Percentiles rank a stretch among this genome's conserved stretches.
Conservation (phyloP, 2,329 filamentous ascomycete genomes). For the Coniochaeta sp. region DNA sequence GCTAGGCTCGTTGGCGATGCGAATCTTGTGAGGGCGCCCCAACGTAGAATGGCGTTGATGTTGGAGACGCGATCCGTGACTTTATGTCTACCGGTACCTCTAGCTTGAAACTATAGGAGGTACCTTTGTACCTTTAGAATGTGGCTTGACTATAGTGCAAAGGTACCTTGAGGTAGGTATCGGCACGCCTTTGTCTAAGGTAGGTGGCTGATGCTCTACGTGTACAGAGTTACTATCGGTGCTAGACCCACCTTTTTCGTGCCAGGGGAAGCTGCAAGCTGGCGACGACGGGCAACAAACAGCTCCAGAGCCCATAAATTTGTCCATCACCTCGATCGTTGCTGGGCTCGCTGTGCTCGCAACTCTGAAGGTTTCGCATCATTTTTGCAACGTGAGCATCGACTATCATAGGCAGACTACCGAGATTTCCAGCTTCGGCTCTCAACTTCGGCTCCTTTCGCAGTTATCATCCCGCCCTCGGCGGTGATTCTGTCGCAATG, state of each 20-base stretch:
- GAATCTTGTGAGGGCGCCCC: background rate
- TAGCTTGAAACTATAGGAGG: background rate
- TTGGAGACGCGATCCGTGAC: background rate
- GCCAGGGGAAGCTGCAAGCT: constrained; percentile 2
- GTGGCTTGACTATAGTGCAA: too few relatives aligned
- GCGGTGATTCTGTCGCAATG: constrained; percentile 38
- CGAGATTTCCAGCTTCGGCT: background rate
- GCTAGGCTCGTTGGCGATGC: background rate
- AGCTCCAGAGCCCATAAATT: background rate
- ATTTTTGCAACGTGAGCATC: background rate
- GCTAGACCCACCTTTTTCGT: background rate
- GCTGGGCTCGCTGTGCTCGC: background rate
- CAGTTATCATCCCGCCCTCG: background rate
- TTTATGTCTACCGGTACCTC: too few relatives aligned
- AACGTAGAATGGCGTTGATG: background rate
- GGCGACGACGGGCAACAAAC: background rate
- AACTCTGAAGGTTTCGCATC: background rate
- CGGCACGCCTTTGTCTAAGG: too few relatives aligned
- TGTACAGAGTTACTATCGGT: background rate
- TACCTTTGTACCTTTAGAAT: background rate
- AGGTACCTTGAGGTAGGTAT: too few relatives aligned
- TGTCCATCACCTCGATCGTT: background rate
- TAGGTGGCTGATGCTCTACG: too few relatives aligned
- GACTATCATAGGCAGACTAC: background rate
- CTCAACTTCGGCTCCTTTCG: background rate